A percentile compares a stretch with the other conserved stretches of the same genome.
Evolutionary conservation across 108 stramenopile genomes (phyloP).

Genomic region (Pseudonitzschia delicatissima): DNA sequence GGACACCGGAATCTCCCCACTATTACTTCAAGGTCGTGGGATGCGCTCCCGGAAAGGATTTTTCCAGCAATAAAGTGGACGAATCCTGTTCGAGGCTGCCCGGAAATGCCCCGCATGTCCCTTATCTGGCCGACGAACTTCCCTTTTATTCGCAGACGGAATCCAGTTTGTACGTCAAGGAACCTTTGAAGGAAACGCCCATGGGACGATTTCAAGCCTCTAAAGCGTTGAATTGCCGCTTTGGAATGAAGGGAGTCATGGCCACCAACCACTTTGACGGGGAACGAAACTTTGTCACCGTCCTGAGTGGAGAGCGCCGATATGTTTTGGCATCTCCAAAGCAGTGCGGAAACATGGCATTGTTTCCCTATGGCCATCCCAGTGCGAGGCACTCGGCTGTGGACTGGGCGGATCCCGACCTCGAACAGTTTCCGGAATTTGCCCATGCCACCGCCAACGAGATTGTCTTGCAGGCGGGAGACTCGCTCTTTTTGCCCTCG

Average conservation of each 20-base stretch:
- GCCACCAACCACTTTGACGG: constrained; percentile 89
- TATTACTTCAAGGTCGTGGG: constrained; percentile 90
- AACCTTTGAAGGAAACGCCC: background rate
- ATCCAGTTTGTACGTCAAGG: constrained; percentile 52
- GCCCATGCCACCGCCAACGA: constrained; percentile 50
- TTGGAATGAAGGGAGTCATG: constrained; percentile 88
- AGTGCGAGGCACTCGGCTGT: constrained; percentile 66
- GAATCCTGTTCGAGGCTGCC: constrained; percentile 7
- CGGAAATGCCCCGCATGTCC: background rate
- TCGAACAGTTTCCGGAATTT: constrained; percentile 73
- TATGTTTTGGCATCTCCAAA: constrained; percentile 86
- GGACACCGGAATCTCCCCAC: constrained; percentile 73
- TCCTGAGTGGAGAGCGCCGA: constrained; percentile 75
- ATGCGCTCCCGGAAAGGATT: constrained; percentile 5
- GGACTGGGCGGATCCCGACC: constrained; percentile 88
- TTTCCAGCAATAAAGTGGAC: background rate
- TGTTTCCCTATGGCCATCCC: constrained; percentile 78
- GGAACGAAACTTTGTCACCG: constrained; percentile 74
- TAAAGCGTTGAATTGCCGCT: constrained; percentile 88
- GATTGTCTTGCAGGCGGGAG: constrained; percentile 87
- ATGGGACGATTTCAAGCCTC: constrained; percentile 35
- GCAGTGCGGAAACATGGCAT: constrained; percentile 72
- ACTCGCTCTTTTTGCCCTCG: constrained; percentile 88
- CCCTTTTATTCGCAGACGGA: constrained; percentile 43
- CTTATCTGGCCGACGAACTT: constrained; percentile 49